Evolutionary conservation across 495 filamentous ascomycete genomes (phyloP).

Genomic region (Podospora pseudoanserina): DNA sequence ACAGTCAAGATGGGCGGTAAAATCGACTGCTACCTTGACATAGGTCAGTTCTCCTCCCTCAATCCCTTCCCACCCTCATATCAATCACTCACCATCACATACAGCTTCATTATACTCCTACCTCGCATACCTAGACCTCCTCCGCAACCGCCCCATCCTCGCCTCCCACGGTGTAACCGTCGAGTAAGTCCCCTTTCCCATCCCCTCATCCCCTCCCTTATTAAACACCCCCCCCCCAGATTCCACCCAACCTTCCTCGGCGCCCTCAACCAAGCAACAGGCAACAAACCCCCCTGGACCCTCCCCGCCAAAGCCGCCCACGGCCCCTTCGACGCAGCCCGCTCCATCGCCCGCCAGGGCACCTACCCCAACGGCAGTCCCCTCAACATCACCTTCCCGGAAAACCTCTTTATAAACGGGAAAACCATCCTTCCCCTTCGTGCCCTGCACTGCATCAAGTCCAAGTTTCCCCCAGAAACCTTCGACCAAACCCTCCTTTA

Average conservation of each 20-base stretch:
- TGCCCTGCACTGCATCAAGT: slow-evolving; percentile 62
- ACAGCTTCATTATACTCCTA: slow-evolving; percentile 69
- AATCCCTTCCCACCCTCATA: neutral
- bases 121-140: slow-evolving; percentile 57
- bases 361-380: slow-evolving; percentile 5
- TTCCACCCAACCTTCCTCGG: slow-evolving; percentile 70
- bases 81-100: slow-evolving; percentile 11
- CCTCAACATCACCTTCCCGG: slow-evolving; percentile 39
- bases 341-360: slow-evolving; percentile 55
- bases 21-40: slow-evolving; percentile 57
- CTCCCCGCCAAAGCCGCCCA: slow-evolving; percentile 63
- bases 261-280: slow-evolving; percentile 63
- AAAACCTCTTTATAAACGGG: slow-evolving; percentile 36
- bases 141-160: slow-evolving; percentile 51
- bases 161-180: slow-evolving; percentile 56
- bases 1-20: slow-evolving; percentile 48
- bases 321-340: slow-evolving; percentile 48
- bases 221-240: slow-evolving; percentile 33
- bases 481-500: slow-evolving; percentile 32
- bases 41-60: slow-evolving; percentile 16
- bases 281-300: slow-evolving; percentile 72
- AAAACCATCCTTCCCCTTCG: slow-evolving; percentile 53
- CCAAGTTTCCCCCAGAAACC: slow-evolving; percentile 33
- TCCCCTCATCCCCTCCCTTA: neutral
- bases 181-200: slow-evolving; percentile 46